Conservation (phyloP, 2,329 filamentous ascomycete species). For the Dactylellina leptospora region DNA sequence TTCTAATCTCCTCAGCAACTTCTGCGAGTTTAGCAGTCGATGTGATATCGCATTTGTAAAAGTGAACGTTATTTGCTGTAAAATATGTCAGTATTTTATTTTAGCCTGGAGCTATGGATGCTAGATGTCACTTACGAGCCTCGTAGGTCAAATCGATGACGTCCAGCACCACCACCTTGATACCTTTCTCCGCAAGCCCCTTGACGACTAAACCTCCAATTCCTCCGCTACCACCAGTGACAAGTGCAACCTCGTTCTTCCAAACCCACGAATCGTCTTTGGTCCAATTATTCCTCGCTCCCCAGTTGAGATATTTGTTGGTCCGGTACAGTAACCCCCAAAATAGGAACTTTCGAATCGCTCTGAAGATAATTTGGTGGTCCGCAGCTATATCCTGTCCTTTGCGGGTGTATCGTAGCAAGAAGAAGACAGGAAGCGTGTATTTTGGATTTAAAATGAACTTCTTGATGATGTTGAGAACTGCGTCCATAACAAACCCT, state of each 20-base stretch:
- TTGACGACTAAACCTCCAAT: constrained; percentile 74
- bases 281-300: constrained; percentile 65
- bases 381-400: constrained; percentile 68
- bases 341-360: constrained; percentile 66
- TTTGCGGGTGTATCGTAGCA: constrained; percentile 71
- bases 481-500: constrained; percentile 45
- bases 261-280: constrained; percentile 69
- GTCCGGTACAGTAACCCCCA: constrained; percentile 65
- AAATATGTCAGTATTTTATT: not conserved
- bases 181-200: constrained; percentile 70
- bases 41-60: constrained; percentile 76
- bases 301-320: constrained; percentile 66
- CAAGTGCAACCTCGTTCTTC: constrained; percentile 74
- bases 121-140: constrained; percentile 62
- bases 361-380: constrained; percentile 65
- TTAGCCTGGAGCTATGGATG: not conserved
- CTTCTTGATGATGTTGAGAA: constrained; percentile 62
- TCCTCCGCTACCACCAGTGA: constrained; percentile 78
- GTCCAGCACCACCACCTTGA: constrained; percentile 77
- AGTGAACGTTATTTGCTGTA: constrained; percentile 68
- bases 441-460: constrained; percentile 73
- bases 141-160: constrained; percentile 70
- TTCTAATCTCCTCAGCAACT: constrained; percentile 66
- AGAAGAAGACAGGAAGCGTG: constrained; percentile 71
- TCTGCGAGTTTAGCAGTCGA: constrained; percentile 64